Evolutionary conservation across 371 early-diverging fungal species (phyloP).

Genomic region (Dinochytrium kinnereticum): DNA sequence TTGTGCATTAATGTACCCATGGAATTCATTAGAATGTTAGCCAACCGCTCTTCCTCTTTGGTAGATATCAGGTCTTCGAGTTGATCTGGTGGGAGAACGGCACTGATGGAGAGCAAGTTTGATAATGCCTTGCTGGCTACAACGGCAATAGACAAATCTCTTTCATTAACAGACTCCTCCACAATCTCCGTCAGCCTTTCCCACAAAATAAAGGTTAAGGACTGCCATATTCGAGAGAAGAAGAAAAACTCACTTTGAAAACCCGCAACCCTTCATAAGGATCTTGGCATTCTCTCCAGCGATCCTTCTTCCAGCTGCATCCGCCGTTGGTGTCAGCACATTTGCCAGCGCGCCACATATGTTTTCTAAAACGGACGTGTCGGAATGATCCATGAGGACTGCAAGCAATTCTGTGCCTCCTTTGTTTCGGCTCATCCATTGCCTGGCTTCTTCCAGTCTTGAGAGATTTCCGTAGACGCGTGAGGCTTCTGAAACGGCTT

Average conservation of each 20-base stretch:
- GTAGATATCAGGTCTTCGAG: neutral
- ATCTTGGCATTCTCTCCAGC: neutral
- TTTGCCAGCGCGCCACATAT: slow-evolving; percentile 42
- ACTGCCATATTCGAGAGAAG: too few relatives aligned
- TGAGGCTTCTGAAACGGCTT: slow-evolving; percentile 35
- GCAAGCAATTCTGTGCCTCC: slow-evolving; percentile 44
- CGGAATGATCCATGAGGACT: slow-evolving; percentile 40
- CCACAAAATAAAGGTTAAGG: too few relatives aligned
- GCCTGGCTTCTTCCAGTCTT: slow-evolving; percentile 15
- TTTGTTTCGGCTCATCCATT: slow-evolving; percentile 22
- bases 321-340: slow-evolving; percentile 5
- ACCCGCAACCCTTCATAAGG: slow-evolving; percentile 23
- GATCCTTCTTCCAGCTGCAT: neutral
- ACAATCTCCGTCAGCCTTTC: neutral
- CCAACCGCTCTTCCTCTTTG: neutral
- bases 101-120: neutral
- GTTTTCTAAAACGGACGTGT: slow-evolving; percentile 28
- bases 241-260: slow-evolving; percentile 20
- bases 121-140: neutral
- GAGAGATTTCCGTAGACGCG: slow-evolving; percentile 40
- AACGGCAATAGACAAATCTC: neutral
- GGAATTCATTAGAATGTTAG: neutral
- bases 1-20: neutral
- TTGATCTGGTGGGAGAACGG: neutral
- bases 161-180: neutral